Evolutionary conservation across 2,329 filamentous ascomycete genomes (phyloP).

Genomic region (Hypoxylon sp.): DNA sequence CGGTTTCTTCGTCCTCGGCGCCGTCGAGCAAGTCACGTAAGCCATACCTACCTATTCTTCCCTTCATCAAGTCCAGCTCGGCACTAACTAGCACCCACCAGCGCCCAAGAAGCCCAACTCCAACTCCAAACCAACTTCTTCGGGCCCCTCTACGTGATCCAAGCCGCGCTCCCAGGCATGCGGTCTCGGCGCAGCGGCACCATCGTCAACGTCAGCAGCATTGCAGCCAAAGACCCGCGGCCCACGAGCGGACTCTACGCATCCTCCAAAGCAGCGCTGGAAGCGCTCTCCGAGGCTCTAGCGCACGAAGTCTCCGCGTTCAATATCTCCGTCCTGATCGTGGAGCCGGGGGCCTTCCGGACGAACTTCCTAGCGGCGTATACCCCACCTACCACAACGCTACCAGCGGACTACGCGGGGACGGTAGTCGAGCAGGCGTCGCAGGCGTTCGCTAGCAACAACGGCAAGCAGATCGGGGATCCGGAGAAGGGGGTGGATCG

Average conservation of each 20-base stretch:
- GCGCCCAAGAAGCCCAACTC: slow-evolving; percentile 47
- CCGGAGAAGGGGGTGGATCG: slow-evolving; percentile 56
- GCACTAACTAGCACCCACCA: slow-evolving; percentile 23
- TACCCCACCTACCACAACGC: slow-evolving; percentile 25
- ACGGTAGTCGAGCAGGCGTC: slow-evolving; percentile 33
- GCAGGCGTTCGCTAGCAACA: slow-evolving; percentile 32
- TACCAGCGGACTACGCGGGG: slow-evolving; percentile 48
- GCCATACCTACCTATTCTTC: not conserved
- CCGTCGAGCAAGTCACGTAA: slow-evolving; percentile 49
- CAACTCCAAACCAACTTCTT: slow-evolving; percentile 54
- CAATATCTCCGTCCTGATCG: slow-evolving; percentile 57
- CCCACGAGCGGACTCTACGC: slow-evolving; percentile 47
- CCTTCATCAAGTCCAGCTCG: not conserved
- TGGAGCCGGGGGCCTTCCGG: slow-evolving; percentile 61
- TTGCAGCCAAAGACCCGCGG: slow-evolving; percentile 48
- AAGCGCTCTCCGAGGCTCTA: slow-evolving; percentile 58
- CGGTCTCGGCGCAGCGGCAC: slow-evolving; percentile 48
- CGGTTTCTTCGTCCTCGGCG: slow-evolving; percentile 48
- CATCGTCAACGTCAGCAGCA: slow-evolving; percentile 52
- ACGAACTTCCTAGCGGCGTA: slow-evolving; percentile 58
- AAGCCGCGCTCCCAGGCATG: slow-evolving; percentile 52
- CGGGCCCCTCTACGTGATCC: slow-evolving; percentile 51
- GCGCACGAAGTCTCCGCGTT: slow-evolving; percentile 56
- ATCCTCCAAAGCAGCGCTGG: slow-evolving; percentile 59
- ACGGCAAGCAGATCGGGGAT: slow-evolving; percentile 54